Conservation (phyloP, 306 rosid species). For the Quercus parvula region DNA sequence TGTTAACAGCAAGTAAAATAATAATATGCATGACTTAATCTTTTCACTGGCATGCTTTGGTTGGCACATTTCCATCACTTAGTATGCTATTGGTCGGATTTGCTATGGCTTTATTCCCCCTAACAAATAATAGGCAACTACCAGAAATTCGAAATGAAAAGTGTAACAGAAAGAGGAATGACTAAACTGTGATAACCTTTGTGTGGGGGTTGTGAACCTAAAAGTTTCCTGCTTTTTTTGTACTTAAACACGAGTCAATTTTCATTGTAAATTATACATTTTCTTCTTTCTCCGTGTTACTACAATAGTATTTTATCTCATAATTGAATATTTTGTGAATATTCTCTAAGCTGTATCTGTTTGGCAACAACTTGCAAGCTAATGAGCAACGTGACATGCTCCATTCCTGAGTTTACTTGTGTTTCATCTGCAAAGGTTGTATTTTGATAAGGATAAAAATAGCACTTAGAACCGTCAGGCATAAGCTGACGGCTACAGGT, state of each 20-base stretch:
- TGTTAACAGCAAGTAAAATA: too few species aligned
- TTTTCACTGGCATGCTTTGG: too few species aligned
- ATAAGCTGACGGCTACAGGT: too few species aligned
- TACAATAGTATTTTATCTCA: not conserved
- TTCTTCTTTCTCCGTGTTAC: not conserved
- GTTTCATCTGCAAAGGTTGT: slow-evolving; percentile 92
- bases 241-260: not conserved
- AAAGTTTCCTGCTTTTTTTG: not conserved
- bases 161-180: not conserved
- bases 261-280: not conserved
- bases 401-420: slow-evolving; percentile 93
- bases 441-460: not conserved
- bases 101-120: not conserved
- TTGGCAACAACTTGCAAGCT: slow-evolving; percentile 79
- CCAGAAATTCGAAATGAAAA: not conserved
- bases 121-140: not conserved
- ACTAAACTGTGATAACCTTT: not conserved
- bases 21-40: too few species aligned
- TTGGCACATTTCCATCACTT: too few species aligned
- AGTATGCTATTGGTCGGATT: not conserved
- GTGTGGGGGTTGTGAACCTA: not conserved
- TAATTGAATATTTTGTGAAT: slow-evolving; percentile 13
- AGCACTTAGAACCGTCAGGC: too few species aligned
- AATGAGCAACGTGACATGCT: slow-evolving; percentile 70
- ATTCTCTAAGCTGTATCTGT: slow-evolving; percentile 18